phyloP scores from a whole-genome alignment of 1,139 yeast genomes.

The Suhomyces choctaworum region DNA sequence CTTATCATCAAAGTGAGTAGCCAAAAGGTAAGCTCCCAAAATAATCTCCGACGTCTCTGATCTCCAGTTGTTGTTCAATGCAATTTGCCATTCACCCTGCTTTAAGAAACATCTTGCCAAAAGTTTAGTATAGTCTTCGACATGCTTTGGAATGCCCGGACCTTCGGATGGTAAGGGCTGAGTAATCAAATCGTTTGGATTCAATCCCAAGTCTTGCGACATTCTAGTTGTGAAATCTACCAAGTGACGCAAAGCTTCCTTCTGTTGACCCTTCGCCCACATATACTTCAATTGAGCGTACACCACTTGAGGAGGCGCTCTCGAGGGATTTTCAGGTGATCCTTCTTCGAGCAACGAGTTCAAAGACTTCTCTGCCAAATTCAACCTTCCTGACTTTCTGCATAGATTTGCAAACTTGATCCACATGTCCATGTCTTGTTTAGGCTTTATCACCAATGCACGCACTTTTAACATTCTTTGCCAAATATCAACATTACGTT shows the following conservation, averaged over 20 bases:
- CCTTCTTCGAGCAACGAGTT: slow-evolving; percentile 71
- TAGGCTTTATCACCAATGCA: slow-evolving; percentile 90
- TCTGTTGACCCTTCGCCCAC: slow-evolving; percentile 94
- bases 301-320: slow-evolving; percentile 94
- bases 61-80: slow-evolving; percentile 76
- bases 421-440: slow-evolving; percentile 98
- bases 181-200: slow-evolving; percentile 77
- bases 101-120: slow-evolving; percentile 93
- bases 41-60: slow-evolving; percentile 76
- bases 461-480: slow-evolving; percentile 93
- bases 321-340: slow-evolving; percentile 59
- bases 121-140: slow-evolving; percentile 80
- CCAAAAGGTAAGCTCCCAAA: slow-evolving; percentile 86
- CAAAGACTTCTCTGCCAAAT: slow-evolving; percentile 88
- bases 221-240: slow-evolving; percentile 88
- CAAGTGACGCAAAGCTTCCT: slow-evolving; percentile 81
- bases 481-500: slow-evolving; percentile 97
- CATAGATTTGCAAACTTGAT: slow-evolving; percentile 96
- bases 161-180: slow-evolving; percentile 81
- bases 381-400: slow-evolving; percentile 88
- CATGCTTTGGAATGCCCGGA: slow-evolving; percentile 74
- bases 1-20: slow-evolving; percentile 87
- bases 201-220: slow-evolving; percentile 83
- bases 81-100: slow-evolving; percentile 98
- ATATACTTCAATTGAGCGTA: slow-evolving; percentile 94